These are phyloP conservation scores for Pezicula rhizophila DNA, from an alignment of 2,329 filamentous ascomycete species.

Conservation along the genomic window DNA sequence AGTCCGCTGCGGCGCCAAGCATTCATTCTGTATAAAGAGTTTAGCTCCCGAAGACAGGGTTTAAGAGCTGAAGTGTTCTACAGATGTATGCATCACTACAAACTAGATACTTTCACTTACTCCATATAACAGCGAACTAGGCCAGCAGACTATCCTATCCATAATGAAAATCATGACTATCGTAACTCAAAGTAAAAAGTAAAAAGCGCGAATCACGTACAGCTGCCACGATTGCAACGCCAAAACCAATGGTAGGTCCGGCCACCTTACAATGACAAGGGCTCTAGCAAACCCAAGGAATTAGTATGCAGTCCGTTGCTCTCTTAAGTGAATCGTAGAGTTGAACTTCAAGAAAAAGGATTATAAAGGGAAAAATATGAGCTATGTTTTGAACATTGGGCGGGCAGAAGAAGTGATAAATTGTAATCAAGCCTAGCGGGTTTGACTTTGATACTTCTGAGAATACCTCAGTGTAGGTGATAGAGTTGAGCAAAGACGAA, in stretches of 20 bases:
- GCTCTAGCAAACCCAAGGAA: slow-evolving; percentile 32
- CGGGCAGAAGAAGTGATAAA: too few species aligned
- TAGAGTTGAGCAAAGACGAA: too few species aligned
- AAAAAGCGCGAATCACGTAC: slow-evolving; percentile 30
- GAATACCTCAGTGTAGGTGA: too few species aligned
- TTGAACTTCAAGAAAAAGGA: not conserved
- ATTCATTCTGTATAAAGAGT: slow-evolving; percentile 35
- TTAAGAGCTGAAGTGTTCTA: too few species aligned
- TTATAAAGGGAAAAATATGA: slow-evolving; percentile 7
- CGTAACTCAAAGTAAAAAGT: not conserved
- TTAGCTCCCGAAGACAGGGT: not conserved
- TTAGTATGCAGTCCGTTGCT: slow-evolving; percentile 3
- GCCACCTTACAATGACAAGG: slow-evolving; percentile 52
- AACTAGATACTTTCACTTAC: slow-evolving; percentile 29
- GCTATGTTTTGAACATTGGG: not conserved
- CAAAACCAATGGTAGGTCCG: slow-evolving; percentile 44
- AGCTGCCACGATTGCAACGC: slow-evolving; percentile 40
- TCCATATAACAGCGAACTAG: slow-evolving; percentile 48
- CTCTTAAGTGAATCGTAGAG: not conserved
- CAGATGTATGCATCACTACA: too few species aligned
- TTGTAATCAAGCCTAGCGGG: too few species aligned
- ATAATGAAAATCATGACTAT: not conserved
- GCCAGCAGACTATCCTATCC: slow-evolving; percentile 49
- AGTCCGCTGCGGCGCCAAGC: slow-evolving; percentile 44
- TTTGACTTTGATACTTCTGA: too few species aligned